Evolutionary conservation across 805 yeast genomes (phyloP).

Genomic region (Kodamaea laetipori): DNA sequence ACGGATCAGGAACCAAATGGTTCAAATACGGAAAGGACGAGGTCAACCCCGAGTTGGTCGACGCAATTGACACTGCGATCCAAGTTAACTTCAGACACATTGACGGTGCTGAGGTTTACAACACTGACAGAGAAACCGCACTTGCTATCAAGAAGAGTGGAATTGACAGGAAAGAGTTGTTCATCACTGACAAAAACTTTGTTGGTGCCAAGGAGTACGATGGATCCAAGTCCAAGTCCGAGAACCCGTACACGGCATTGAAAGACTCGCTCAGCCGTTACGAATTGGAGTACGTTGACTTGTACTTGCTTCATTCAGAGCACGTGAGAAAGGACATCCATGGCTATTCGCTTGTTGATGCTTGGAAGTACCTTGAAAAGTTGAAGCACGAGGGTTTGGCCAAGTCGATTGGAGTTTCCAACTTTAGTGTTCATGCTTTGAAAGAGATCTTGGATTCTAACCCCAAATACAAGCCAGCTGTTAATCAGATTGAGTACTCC

Average conservation of each 20-base stretch:
- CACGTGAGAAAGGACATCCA: constrained; percentile 31
- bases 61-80: constrained; percentile 49
- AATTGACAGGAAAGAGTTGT: constrained; percentile 45
- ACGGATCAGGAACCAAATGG: constrained; percentile 49
- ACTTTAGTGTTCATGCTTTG: constrained; percentile 67
- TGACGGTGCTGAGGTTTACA: constrained; percentile 67
- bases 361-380: constrained; percentile 77
- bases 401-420: constrained; percentile 80
- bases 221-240: constrained; percentile 1
- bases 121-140: constrained; percentile 61
- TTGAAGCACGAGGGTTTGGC: constrained; percentile 65
- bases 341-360: constrained; percentile 40
- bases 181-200: constrained; percentile 61
- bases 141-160: constrained; percentile 36
- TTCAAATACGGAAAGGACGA: constrained; percentile 30
- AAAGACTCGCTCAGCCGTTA: constrained; percentile 39
- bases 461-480: constrained; percentile 71
- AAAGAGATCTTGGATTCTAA: constrained; percentile 66
- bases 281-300: constrained; percentile 50
- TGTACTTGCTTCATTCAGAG: constrained; percentile 55
- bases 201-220: constrained; percentile 21
- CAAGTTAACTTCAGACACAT: constrained; percentile 57
- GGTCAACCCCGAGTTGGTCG: constrained; percentile 37
- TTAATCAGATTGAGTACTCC: constrained; percentile 87
- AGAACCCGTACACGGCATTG: constrained; percentile 45